Conservation (phyloP, 2,329 filamentous ascomycete species). For the Fusarium sterilihyphosum region DNA sequence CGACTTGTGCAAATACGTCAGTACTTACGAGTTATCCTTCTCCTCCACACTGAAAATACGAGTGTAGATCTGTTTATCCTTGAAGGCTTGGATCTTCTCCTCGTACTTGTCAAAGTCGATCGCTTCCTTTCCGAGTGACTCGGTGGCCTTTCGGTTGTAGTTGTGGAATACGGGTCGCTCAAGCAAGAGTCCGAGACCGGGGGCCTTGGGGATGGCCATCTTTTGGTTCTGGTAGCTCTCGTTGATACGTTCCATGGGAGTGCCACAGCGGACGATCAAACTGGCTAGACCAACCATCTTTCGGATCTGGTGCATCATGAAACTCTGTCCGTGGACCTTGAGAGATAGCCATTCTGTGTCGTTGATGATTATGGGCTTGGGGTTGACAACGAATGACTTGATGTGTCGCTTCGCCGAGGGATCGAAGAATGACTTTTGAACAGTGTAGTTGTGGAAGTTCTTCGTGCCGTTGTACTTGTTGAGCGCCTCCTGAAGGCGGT, state of each 20-base stretch:
- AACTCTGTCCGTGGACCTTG: slow-evolving; percentile 96
- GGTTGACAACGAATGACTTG: slow-evolving; percentile 86
- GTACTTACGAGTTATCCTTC: slow-evolving; percentile 81
- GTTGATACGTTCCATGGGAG: slow-evolving; percentile 74
- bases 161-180: slow-evolving; percentile 91
- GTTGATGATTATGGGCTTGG: slow-evolving; percentile 81
- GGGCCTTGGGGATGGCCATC: slow-evolving; percentile 93
- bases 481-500: slow-evolving; percentile 79
- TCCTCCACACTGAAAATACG: slow-evolving; percentile 92
- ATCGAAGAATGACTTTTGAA: slow-evolving; percentile 84
- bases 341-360: slow-evolving; percentile 95
- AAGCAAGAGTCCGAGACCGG: slow-evolving; percentile 85
- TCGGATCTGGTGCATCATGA: slow-evolving; percentile 99
- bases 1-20: neutral
- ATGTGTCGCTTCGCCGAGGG: slow-evolving; percentile 90
- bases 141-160: slow-evolving; percentile 80
- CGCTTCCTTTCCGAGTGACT: slow-evolving; percentile 69
- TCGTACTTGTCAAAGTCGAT: slow-evolving; percentile 85
- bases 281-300: slow-evolving; percentile 98
- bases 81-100: slow-evolving; percentile 85
- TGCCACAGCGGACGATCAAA: slow-evolving; percentile 84
- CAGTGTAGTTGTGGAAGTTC: slow-evolving; percentile 98
- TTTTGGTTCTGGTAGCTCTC: slow-evolving; percentile 78
- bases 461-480: slow-evolving; percentile 81
- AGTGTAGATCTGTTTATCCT: slow-evolving; percentile 90